These are phyloP conservation scores for Russula olivacea DNA, from an alignment of 768 basidiomycete genomes.

Conservation along the genomic window DNA sequence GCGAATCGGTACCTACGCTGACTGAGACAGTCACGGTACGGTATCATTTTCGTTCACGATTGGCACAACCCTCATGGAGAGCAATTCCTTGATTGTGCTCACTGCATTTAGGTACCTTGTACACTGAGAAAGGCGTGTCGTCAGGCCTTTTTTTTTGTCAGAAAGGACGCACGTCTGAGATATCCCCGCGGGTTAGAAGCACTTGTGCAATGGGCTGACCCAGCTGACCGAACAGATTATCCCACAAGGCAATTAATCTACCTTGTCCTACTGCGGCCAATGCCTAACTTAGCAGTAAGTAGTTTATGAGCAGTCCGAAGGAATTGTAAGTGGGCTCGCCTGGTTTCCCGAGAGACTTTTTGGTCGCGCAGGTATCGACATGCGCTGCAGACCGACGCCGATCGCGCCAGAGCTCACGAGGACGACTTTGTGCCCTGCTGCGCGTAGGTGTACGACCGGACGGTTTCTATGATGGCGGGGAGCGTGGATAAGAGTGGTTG, in stretches of 20 bases:
- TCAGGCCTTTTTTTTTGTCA: no score
- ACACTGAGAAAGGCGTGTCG: constrained; percentile 44
- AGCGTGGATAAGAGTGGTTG: constrained; percentile 87
- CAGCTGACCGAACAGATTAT: constrained; percentile 90
- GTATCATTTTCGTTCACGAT: constrained; percentile 99
- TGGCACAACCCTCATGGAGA: constrained; percentile 92
- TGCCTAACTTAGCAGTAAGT: constrained; percentile 59
- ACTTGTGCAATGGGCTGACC: constrained; percentile 96
- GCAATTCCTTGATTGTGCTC: constrained; percentile 87
- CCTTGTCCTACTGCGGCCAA: constrained; percentile 97
- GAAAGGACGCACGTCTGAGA: constrained; percentile 72
- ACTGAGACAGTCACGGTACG: constrained; percentile 97
- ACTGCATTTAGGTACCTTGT: constrained; percentile 95
- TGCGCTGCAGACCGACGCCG: constrained; percentile 87
- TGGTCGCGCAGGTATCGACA: constrained; percentile 74
- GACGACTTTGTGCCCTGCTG: constrained; percentile 87
- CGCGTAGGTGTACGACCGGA: constrained; percentile 66
- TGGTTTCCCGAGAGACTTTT: constrained; percentile 89
- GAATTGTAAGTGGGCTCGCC: constrained; percentile 39
- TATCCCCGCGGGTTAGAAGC: constrained; percentile 89
- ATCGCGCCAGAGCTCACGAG: constrained; percentile 98
- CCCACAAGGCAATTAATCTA: constrained; percentile 92
- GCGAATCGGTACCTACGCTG: constrained; percentile 54
- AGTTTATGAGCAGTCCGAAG: no score
- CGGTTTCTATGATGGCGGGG: constrained; percentile 89